Conservation (phyloP, 768 basidiomycete species). For the Crucibulum laeve region DNA sequence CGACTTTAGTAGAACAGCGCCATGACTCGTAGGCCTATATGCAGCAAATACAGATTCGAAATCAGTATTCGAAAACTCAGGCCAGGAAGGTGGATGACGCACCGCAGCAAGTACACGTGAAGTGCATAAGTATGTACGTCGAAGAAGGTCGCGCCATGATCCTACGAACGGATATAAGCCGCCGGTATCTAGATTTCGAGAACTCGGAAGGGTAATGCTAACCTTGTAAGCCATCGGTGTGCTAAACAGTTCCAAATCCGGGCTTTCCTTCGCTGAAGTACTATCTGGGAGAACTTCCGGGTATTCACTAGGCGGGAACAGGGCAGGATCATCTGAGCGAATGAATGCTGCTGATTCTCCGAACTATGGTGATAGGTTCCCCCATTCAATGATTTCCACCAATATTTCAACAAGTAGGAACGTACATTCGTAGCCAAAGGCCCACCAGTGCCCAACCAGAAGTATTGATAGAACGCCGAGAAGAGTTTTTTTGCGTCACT, state of each 20-base stretch:
- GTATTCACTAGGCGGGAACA: constrained; percentile 38
- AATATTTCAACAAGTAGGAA: constrained; percentile 2
- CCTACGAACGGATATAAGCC: constrained; percentile 13
- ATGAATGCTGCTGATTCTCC: constrained; percentile 58
- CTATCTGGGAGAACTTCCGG: constrained; percentile 35
- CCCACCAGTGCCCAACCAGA: constrained; percentile 37
- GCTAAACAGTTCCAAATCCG: constrained; percentile 44
- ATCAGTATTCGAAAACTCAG: neutral
- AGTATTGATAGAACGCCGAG: constrained; percentile 35
- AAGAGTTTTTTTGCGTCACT: constrained; percentile 21
- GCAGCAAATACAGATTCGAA: neutral
- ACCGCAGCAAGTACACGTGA: constrained; percentile 40
- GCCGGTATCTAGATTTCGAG: neutral
- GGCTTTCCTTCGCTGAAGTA: constrained; percentile 39
- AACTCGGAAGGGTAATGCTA: neutral
- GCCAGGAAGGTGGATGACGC: neutral
- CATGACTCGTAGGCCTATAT: constrained; percentile 37
- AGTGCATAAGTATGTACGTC: constrained; percentile 34
- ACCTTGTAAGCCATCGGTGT: constrained; percentile 41
- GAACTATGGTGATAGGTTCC: constrained; percentile 21
- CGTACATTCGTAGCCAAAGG: constrained; percentile 52
- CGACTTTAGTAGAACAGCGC: constrained; percentile 33
- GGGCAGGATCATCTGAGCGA: constrained; percentile 44
- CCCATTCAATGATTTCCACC: neutral
- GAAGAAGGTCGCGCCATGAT: constrained; percentile 30